Evolutionary conservation across 768 basidiomycete genomes (phyloP), one percentile per base, ranked within the genome.

Genomic region (Dendrothele bispora): DNA sequence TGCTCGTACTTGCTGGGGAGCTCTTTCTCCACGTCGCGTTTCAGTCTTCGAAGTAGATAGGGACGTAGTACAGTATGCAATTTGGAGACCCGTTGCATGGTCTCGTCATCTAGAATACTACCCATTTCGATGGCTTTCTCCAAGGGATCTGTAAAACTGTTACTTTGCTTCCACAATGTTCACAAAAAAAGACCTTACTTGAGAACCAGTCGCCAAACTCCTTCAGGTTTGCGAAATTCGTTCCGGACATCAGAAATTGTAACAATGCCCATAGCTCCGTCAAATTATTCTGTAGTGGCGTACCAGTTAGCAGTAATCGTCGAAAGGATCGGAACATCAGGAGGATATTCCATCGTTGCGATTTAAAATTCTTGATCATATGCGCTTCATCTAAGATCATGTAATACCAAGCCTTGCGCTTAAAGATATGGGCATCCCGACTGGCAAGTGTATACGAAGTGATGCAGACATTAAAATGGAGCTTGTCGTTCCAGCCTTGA

Each of bases 191-290:
- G 34, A 1, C 72, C 91, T 65, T 56, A 95, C 93, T 95, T 1
- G 93, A 91, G 63, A 98, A 97, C 94, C 95, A 97, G 46, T 94
- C 89, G 5, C 82, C 88, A 61, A 98, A 98, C 63, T 97, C 92
- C 61, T 91, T 91, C 50, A 95, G 68, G 58, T 92, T 90, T 20
- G 90, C 95, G 66, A 98, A 97, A 57, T 87, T 77, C 56, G 88
- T 78, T 3, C 88, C 89, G 4, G 88, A 89, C 78, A 98, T 89
- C 52, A 98, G 74, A 62, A 98, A 99, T 63, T 97, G 94, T 53
- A 99, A 71, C 20, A 99, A 71, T 0, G 91, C 88, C 95, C 94
- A 99, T 1, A 99, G 72, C 61, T 99, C 97, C 1, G 90, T 91
- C 39, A 99, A 74, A 55, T 98, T 98, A 62, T 99, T 98, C 68